These are phyloP conservation scores for Zygosaccharomyces sapae DNA, from an alignment of 1,139 yeast species.

Conservation along the genomic window DNA sequence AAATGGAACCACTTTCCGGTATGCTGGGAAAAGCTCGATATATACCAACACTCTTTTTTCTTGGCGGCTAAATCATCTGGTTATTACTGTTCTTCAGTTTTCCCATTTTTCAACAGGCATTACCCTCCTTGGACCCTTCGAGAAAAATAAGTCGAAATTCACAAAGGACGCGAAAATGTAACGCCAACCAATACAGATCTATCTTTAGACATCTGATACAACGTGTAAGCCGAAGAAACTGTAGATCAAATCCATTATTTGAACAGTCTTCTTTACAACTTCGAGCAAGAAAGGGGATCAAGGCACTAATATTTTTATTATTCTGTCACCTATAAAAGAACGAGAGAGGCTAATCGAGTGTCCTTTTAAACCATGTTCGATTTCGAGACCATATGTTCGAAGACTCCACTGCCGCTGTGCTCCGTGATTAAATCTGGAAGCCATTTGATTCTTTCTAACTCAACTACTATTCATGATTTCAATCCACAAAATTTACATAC, in stretches of 20 bases:
- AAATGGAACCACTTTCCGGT: too few species aligned
- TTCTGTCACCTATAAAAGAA: background rate
- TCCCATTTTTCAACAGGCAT: background rate
- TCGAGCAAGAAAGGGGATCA: background rate
- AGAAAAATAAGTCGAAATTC: background rate
- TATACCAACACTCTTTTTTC: too few species aligned
- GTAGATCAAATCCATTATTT: background rate
- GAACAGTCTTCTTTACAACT: background rate
- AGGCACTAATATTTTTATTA: background rate
- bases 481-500: slow-evolving; percentile 26
- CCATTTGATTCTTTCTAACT: slow-evolving; percentile 27
- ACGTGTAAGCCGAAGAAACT: background rate
- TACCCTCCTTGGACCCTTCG: background rate
- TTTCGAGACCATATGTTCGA: slow-evolving; percentile 61
- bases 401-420: slow-evolving; percentile 75
- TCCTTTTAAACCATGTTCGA: slow-evolving; percentile 29
- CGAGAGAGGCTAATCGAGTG: too few species aligned
- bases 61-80: background rate
- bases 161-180: background rate
- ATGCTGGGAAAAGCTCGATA: too few species aligned
- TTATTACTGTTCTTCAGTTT: background rate
- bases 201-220: background rate
- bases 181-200: background rate
- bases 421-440: slow-evolving; percentile 32
- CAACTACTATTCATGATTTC: slow-evolving; percentile 23